phyloP scores from a whole-genome alignment of 192 early-diverging fungal genomes.

The Haplosporangium gracile region DNA sequence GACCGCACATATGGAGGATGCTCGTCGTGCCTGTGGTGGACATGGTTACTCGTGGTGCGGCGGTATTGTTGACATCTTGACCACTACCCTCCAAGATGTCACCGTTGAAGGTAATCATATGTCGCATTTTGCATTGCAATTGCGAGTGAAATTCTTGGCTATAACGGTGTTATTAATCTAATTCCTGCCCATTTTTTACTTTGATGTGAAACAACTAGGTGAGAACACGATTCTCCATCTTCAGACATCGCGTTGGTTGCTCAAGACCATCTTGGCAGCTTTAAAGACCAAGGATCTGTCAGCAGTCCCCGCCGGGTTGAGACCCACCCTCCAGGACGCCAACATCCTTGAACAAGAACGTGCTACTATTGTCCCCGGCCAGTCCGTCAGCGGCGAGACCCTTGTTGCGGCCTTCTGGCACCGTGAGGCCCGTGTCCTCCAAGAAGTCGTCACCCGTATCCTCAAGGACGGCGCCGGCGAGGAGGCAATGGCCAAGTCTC shows the following conservation, averaged over 20 bases:
- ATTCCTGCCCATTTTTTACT: background rate
- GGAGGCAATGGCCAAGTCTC: slow-evolving; percentile 62
- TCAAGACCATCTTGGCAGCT: slow-evolving; percentile 70
- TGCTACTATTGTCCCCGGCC: slow-evolving; percentile 30
- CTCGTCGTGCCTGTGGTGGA: slow-evolving; percentile 47
- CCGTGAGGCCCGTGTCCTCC: slow-evolving; percentile 61
- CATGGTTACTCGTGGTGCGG: slow-evolving; percentile 40
- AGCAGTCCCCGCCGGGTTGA: slow-evolving; percentile 73
- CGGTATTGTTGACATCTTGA: slow-evolving; percentile 45
- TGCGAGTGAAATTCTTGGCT: background rate
- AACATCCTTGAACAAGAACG: slow-evolving; percentile 29
- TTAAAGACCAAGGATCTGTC: slow-evolving; percentile 78
- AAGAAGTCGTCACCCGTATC: slow-evolving; percentile 56
- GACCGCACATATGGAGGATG: slow-evolving; percentile 41
- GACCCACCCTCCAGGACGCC: slow-evolving; percentile 40
- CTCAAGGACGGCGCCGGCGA: slow-evolving; percentile 58
- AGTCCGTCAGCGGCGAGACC: slow-evolving; percentile 46
- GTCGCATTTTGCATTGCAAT: background rate
- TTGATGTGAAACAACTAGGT: slow-evolving; percentile 49
- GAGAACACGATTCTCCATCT: slow-evolving; percentile 87
- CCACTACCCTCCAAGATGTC: slow-evolving; percentile 43
- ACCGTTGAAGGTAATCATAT: slow-evolving; percentile 25
- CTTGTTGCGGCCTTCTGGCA: slow-evolving; percentile 62
- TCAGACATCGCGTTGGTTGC: slow-evolving; percentile 84
- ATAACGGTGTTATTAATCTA: background rate